A percentile compares a stretch with the other conserved stretches of the same genome.
These are phyloP conservation scores for Acanthamoeba healyi DNA, from an alignment of 208 protist species.

Conservation along the genomic window DNA sequence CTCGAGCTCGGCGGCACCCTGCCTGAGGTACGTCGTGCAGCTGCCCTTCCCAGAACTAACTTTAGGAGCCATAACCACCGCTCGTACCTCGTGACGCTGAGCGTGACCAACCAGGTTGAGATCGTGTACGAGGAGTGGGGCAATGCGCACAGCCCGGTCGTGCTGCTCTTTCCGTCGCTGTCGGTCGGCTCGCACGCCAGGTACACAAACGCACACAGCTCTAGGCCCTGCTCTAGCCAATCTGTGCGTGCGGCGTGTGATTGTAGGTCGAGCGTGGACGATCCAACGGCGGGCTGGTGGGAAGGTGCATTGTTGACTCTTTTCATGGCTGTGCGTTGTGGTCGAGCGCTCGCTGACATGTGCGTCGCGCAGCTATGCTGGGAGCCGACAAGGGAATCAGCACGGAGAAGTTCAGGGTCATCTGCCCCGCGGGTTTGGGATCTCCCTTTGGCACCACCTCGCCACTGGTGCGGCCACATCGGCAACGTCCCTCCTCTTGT, in stretches of 20 bases:
- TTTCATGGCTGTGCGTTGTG: neutral
- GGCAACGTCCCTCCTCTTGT: too few species aligned
- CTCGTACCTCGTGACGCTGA: neutral
- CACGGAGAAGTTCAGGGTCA: conserved; percentile 74
- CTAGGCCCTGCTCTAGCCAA: neutral
- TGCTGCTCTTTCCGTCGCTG: conserved; percentile 69
- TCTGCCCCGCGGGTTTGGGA: conserved; percentile 50
- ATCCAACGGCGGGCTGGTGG: conserved; percentile 72
- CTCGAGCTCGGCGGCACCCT: conserved; percentile 61
- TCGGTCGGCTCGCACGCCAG: conserved; percentile 62
- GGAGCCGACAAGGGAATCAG: conserved; percentile 52
- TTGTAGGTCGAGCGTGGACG: conserved; percentile 42
- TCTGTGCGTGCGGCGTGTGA: neutral
- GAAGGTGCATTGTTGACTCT: neutral
- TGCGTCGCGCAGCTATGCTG: conserved; percentile 11
- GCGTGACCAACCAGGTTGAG: neutral
- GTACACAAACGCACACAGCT: neutral
- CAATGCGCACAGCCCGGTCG: conserved; percentile 28
- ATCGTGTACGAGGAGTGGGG: conserved; percentile 71
- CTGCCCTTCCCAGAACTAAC: too few species aligned
- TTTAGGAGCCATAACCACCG: too few species aligned
- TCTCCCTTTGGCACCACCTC: conserved; percentile 72
- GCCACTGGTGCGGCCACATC: neutral
- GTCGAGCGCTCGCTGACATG: neutral
- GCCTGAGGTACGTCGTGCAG: conserved; percentile 56